Conservation (phyloP, 352 stramenopile genomes). For the Globisporangium cederbergense region DNA sequence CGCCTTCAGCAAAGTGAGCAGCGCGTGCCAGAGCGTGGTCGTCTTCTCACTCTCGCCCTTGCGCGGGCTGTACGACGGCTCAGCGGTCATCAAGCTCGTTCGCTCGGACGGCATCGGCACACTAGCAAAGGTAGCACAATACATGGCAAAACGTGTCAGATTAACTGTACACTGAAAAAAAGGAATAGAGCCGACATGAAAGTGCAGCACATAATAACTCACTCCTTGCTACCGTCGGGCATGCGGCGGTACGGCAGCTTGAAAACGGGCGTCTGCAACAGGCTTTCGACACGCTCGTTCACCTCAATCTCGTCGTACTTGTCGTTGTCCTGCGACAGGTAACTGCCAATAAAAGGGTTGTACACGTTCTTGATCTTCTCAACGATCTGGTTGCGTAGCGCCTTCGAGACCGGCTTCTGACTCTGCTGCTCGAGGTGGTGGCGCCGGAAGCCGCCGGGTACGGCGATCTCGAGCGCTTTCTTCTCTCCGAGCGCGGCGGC, state of each 20-base stretch:
- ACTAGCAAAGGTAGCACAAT: conserved; percentile 12
- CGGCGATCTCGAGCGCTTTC: conserved; percentile 61
- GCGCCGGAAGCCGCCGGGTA: conserved; percentile 65
- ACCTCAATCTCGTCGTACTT: conserved; percentile 71
- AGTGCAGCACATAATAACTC: no score
- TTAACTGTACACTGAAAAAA: not conserved
- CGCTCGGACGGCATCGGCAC: conserved; percentile 28
- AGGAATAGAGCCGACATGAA: no score
- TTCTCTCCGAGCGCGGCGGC: conserved; percentile 20
- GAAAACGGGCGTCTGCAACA: conserved; percentile 67
- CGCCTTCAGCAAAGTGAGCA: conserved; percentile 77
- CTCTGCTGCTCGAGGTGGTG: conserved; percentile 54
- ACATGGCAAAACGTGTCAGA: not conserved
- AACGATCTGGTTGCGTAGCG: conserved; percentile 66
- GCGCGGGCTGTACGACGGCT: conserved; percentile 23
- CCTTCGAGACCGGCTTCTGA: conserved; percentile 39
- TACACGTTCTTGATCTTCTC: conserved; percentile 73
- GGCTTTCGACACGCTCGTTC: conserved; percentile 54
- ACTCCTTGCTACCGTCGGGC: conserved; percentile 4
- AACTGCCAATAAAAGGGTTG: conserved; percentile 80
- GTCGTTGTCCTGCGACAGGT: conserved; percentile 82
- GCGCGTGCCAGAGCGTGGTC: conserved; percentile 72
- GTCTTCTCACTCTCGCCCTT: conserved; percentile 55
- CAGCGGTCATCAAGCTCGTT: conserved; percentile 25
- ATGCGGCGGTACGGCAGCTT: conserved; percentile 24